Evolutionary conservation across 495 filamentous ascomycete genomes (phyloP).

Genomic region (Niebla homalea): DNA sequence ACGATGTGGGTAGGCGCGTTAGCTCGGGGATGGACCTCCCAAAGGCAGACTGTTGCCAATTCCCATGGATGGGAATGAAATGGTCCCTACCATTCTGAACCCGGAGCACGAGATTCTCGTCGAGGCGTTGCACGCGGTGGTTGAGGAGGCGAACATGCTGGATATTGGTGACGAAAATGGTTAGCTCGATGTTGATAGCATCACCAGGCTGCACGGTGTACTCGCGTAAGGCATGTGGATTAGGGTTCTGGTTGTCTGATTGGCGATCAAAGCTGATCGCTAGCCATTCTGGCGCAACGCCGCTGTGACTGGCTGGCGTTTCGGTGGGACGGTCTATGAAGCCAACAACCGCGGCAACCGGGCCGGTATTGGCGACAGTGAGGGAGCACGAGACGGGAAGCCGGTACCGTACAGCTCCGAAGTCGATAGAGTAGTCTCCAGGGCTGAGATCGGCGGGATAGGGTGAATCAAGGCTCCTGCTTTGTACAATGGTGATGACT

Average conservation of each 20-base stretch:
- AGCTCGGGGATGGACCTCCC: conserved; percentile 42
- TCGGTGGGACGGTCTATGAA: conserved; percentile 58
- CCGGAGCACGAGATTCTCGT: conserved; percentile 83
- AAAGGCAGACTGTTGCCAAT: conserved; percentile 73
- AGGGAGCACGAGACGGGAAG: conserved; percentile 47
- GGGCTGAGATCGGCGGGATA: conserved; percentile 8
- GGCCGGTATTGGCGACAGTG: conserved; percentile 84
- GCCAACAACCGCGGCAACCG: conserved; percentile 57
- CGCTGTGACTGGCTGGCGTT: conserved; percentile 24
- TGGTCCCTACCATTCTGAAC: conserved; percentile 77
- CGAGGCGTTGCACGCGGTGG: conserved; percentile 44
- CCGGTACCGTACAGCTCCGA: conserved; percentile 60
- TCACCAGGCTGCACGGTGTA: conserved; percentile 72
- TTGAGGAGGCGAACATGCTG: conserved; percentile 60
- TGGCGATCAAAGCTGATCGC: conserved; percentile 44
- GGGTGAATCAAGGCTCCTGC: conserved; percentile 16
- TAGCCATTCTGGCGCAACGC: conserved; percentile 49
- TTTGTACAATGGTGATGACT: conserved; percentile 60
- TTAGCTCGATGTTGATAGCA: conserved; percentile 53
- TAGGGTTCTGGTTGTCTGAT: conserved; percentile 21
- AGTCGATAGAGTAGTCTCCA: conserved; percentile 51
- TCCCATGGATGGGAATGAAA: conserved; percentile 67
- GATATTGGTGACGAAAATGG: conserved; percentile 47
- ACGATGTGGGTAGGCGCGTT: too few relatives aligned
- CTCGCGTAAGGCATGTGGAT: conserved; percentile 21